Evolutionary conservation across 805 yeast species (phyloP), one percentile per base, ranked within the genome.

Genomic region (Sungouiella blattae): DNA sequence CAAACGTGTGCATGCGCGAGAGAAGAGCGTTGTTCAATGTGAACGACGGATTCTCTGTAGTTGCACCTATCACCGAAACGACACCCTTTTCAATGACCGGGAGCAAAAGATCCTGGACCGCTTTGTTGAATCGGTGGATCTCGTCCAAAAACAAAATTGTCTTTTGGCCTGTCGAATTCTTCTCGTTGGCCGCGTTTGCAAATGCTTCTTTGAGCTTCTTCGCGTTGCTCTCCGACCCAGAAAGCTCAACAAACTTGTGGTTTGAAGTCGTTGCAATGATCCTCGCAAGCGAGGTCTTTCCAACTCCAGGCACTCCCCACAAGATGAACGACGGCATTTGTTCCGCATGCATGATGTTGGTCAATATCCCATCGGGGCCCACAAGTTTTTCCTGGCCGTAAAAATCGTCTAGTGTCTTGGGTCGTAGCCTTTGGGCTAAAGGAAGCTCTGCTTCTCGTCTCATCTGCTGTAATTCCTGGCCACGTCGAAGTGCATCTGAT

Each of bases 1-100:
- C 58, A 46, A 67, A 67, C 1, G 71, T 64, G 46, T 67, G 71
- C 68, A 66, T 60, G 37, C 73, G 42, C 7, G 72, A 67, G 23
- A 67, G 56, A 18, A 67, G 51, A 0, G 73, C 72, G 41, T 64
- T 64, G 39, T 65, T 67, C 20, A 67, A 43, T 1, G 63, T 61
- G 41, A 67, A 67, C 1, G 72, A 65, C 1, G 73, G 73, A 54
- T 93, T 93, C 55, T 93, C 98, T 0, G 73, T 67, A 18, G 73
- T 67, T 6, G 73, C 73, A 0, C 72, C 73, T 14, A 67, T 56
- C 1, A 67, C 62, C 0, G 69, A 65, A 3, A 63, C 55, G 1
- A 47, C 31, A 0, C 73, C 73, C 25, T 58, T 59, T 36, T 67
- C 73, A 5, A 67, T 55, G 11, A 63, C 69, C 0, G 73, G 73